Evolutionary conservation across 1,284 basidiomycete genomes (phyloP).

Genomic region (Ceratobasidium sp.): DNA sequence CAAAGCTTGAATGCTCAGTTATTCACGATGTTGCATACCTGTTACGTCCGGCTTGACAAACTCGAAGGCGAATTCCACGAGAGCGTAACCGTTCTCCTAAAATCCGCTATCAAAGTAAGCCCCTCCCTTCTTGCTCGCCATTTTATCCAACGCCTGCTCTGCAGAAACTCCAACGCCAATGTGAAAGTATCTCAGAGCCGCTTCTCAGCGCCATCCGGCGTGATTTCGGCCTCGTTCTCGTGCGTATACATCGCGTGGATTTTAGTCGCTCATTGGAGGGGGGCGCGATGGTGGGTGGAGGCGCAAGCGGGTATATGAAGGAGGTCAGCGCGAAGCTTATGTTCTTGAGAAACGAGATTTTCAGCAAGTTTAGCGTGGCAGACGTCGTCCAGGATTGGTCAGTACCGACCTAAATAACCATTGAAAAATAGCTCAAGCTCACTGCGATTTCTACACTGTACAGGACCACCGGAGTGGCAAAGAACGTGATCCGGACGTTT

Average conservation of each 20-base stretch:
- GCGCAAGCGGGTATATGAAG: slow-evolving; percentile 87
- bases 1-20: slow-evolving; percentile 82
- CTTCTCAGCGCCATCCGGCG: slow-evolving; percentile 79
- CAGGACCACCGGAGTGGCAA: slow-evolving; percentile 77
- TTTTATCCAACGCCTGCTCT: neutral
- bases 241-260: slow-evolving; percentile 85
- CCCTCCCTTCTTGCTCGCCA: neutral
- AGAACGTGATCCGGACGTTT: slow-evolving; percentile 84
- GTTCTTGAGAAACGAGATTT: slow-evolving; percentile 81
- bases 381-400: slow-evolving; percentile 80
- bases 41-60: slow-evolving; percentile 75
- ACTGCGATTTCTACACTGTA: neutral
- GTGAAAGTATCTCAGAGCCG: slow-evolving; percentile 75
- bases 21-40: slow-evolving; percentile 82
- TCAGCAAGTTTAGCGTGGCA: slow-evolving; percentile 76
- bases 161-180: slow-evolving; percentile 71
- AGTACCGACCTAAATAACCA: slow-evolving; percentile 50
- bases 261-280: slow-evolving; percentile 65
- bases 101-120: slow-evolving; percentile 72
- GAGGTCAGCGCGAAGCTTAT: slow-evolving; percentile 87
- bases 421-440: neutral
- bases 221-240: slow-evolving; percentile 81
- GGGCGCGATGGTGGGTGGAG: slow-evolving; percentile 60
- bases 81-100: slow-evolving; percentile 70
- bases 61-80: slow-evolving; percentile 79